Evolutionary conservation across 352 stramenopile species (phyloP), one percentile per base, ranked within the genome.

Genomic region (Phytophthora hybrid): DNA sequence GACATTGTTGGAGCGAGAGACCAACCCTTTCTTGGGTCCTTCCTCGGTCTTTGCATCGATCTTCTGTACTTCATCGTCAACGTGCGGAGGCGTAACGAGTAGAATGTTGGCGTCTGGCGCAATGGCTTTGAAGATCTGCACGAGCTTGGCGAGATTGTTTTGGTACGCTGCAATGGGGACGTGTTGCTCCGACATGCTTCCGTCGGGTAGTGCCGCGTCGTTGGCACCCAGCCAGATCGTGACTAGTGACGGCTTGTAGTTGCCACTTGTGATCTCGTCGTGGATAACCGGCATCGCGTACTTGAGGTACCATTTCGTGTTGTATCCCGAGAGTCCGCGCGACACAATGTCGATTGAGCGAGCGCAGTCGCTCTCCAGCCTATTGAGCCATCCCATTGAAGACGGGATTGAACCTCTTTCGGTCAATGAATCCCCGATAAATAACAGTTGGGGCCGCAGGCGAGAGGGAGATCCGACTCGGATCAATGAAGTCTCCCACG

Each of bases 361-460:
- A 29, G 78, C 65, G 56, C 80, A 87, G 34, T 80, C 59, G 29
- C 82, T 66, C 54, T 80, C 73, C 41, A 93, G 64, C 23, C 80
- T 70, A 1, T 53, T 57, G 32, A 69, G 54, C 75, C 80, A 93
- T 14, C 85, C 85, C 26, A 77, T 76, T n/a, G 69, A 62, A 8
- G 79, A 66, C 18, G 66, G 68, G 26, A 83, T 73, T 19, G 69
- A 72, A 14, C 74, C 82, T 37, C 74, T 71, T 62, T 92, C 65
- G 32, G 84, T 92, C 39, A 90, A 76, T 14, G 85, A 93, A 70
- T 91, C 85, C 5, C 85, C 85, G 16, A 80, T 58, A 14, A 89
- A 71, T 7, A 88, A 26, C 19, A 88, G 34, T 13, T 65, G 56
- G n/a, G 80, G 75, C 1, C 80, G 73, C 14, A 68, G 51, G 39